A percentile compares a stretch with the other conserved stretches of the same genome.
phyloP scores from a whole-genome alignment of 306 rosid species.

The Mimosa bimucronata region DNA sequence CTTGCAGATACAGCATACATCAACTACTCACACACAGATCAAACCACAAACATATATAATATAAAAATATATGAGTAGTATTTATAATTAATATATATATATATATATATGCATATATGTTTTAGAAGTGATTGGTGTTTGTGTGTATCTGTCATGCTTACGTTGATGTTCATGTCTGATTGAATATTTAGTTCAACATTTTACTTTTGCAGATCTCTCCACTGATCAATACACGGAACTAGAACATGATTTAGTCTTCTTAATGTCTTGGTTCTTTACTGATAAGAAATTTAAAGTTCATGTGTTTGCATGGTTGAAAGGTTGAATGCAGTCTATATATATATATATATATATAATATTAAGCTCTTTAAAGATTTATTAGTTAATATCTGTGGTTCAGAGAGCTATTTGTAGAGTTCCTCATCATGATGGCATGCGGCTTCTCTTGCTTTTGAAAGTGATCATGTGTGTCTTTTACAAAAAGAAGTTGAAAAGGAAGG shows the following conservation, averaged over 20 bases:
- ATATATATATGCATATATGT: too few species aligned
- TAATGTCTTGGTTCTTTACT: background rate
- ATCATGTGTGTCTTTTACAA: slow-evolving; percentile 1
- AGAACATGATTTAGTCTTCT: background rate
- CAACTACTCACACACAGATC: background rate
- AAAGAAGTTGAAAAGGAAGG: background rate
- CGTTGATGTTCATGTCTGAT: background rate
- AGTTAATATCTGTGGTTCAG: slow-evolving; percentile 26
- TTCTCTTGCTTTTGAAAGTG: slow-evolving; percentile 24
- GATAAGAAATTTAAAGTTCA: background rate
- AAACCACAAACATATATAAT: background rate
- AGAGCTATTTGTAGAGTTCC: slow-evolving; percentile 22
- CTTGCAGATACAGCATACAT: background rate
- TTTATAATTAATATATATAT: too few species aligned
- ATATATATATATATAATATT: too few species aligned
- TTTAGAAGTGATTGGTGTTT: background rate
- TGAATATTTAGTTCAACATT: background rate
- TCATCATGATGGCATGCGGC: slow-evolving; percentile 23
- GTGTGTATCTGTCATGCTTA: background rate
- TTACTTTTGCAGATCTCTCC: background rate
- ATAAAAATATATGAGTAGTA: background rate
- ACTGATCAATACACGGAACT: background rate
- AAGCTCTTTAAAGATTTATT: slow-evolving; percentile 16
- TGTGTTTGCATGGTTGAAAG: slow-evolving; percentile 29
- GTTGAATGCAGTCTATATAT: slow-evolving; percentile 6